Conservation (phyloP, 176 grass and related monocot genomes). For the Hordeum marinum region DNA sequence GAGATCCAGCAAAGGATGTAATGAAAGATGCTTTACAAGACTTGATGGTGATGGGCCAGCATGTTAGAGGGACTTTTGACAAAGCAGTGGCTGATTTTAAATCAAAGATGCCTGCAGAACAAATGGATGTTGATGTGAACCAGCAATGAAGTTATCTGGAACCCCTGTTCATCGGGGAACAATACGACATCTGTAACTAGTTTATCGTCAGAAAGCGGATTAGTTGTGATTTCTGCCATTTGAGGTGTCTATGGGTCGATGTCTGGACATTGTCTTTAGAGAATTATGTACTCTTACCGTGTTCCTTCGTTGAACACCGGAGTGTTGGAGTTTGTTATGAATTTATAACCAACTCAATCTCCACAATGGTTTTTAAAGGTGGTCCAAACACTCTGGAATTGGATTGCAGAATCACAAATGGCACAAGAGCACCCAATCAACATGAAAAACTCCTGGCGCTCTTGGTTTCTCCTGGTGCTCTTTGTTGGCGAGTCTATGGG, state of each 20-base stretch:
- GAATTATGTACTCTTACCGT: background rate
- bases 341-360: background rate
- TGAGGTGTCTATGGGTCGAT: background rate
- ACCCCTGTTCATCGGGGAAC: background rate
- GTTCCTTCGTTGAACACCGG: background rate
- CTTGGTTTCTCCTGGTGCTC: too few relatives aligned
- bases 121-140: constrained; percentile 28
- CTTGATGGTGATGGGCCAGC: constrained; percentile 53
- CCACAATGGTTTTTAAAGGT: background rate
- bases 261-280: background rate
- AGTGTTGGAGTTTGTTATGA: background rate
- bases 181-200: background rate
- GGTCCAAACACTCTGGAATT: background rate
- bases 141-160: background rate
- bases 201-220: background rate
- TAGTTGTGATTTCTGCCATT: background rate
- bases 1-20: constrained; percentile 65
- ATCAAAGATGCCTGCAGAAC: constrained; percentile 17
- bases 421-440: background rate
- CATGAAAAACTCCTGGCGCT: background rate
- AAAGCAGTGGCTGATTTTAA: constrained; percentile 37
- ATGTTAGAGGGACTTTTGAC: constrained; percentile 58
- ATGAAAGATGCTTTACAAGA: constrained; percentile 67
- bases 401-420: background rate
- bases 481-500: too few relatives aligned